Evolutionary conservation across 164 flowering plant genomes (phyloP), one percentile per base, ranked within the genome.

Genomic region (Piper betle): DNA sequence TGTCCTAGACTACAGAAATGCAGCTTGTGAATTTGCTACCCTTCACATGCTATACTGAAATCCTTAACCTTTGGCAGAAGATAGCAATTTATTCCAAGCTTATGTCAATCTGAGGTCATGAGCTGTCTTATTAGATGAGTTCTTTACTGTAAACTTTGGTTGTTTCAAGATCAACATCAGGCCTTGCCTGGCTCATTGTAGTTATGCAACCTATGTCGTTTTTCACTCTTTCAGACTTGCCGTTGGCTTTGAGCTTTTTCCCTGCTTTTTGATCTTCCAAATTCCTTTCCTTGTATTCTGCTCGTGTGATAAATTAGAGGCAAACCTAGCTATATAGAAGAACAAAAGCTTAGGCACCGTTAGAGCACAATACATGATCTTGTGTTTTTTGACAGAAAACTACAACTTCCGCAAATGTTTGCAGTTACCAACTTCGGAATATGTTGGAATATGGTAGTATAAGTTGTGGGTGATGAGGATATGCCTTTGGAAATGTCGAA

Each of bases 11-110:
- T 82, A 80, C 66, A 80, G 80, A 69, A 81, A 80, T 63, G 73
- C 84, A 12, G 80, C 80, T 8, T 84, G 80, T 39, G 86, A 75
- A 39, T 82, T 80, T 73, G 86, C 86, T 5, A 82, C 86, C 2
- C 77, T 82, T 20, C 84, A 78, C 57, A 66, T 77, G 69, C 82
- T 82, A n/a, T n/a, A 41, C 66, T 82, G 12, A 76, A 77, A 64
- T 76, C 81, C 19, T 84, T 84, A 70, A 62, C 84, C 81, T 48
- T 82, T 84, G 60, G 74, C 81, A 0, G 86, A 82, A 58, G 86
- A 82, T 80, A 59, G 78, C 86, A 6, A 80, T 82, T 38, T 82
- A 84, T 84, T 76, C 77, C 12, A 82, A 82, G 65, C 73, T 80
- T 62, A 82, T 82, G 53, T 82, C 86, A 10, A 60, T 75, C 7